phyloP scores from a whole-genome alignment of 352 stramenopile genomes.

The Pythium brachiatum region DNA sequence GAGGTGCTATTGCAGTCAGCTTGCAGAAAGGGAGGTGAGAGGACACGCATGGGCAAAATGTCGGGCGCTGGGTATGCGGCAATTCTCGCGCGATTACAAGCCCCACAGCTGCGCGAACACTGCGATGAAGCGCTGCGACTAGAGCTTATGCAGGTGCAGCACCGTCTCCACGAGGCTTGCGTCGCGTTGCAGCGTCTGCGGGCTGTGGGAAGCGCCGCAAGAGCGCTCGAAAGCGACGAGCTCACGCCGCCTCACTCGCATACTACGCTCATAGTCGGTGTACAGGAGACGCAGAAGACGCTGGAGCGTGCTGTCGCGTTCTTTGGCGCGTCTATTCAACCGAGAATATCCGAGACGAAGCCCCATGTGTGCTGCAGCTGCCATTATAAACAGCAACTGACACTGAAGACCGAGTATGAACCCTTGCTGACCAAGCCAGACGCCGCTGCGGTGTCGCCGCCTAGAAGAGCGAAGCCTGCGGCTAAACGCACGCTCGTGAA shows the following conservation, averaged over 20 bases:
- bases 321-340: not conserved
- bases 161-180: constrained; percentile 11
- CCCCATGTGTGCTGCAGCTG: constrained; percentile 19
- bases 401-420: not conserved
- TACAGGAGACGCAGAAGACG: constrained; percentile 1
- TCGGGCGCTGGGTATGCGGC: constrained; percentile 16
- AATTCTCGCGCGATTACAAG: constrained; percentile 24
- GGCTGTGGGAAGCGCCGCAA: constrained; percentile 12
- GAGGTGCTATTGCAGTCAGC: constrained; percentile 2
- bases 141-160: constrained; percentile 19
- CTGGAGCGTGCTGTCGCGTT: constrained; percentile 8
- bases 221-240: constrained; percentile 2
- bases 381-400: not conserved
- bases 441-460: constrained; percentile 21
- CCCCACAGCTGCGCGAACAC: constrained; percentile 16
- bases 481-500: not conserved
- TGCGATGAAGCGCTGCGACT: constrained; percentile 21
- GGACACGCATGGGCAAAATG: not conserved
- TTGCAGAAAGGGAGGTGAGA: not conserved
- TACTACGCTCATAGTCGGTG: not conserved
- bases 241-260: not conserved
- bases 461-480: constrained; percentile 4
- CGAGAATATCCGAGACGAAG: not conserved
- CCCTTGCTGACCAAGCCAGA: constrained; percentile 19
- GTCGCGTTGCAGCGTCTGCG: constrained; percentile 19